Evolutionary conservation across 257 asterid species (phyloP).

Genomic region (Fraxinus americana): DNA sequence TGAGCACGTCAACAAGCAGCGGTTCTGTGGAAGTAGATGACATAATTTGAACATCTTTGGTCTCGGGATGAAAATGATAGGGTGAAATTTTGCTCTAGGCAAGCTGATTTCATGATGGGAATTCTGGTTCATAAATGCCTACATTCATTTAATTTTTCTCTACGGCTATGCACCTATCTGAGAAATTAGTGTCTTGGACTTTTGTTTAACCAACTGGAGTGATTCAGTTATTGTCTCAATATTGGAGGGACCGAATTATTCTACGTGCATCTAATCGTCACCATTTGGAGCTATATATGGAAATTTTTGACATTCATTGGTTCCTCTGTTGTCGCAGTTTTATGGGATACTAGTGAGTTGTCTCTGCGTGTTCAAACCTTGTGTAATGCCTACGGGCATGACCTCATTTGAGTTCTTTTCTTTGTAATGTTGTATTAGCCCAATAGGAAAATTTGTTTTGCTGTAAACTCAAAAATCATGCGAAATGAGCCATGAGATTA

Average conservation of each 20-base stretch:
- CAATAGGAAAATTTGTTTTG: background rate
- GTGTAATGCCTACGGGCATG: background rate
- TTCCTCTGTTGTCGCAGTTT: background rate
- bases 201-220: background rate
- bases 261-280: background rate
- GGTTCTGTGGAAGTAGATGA: conserved; percentile 40
- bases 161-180: background rate
- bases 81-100: conserved; percentile 22
- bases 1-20: conserved; percentile 39
- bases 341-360: background rate
- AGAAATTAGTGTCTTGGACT: background rate
- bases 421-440: background rate
- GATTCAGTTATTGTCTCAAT: background rate
- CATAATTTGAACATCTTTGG: conserved; percentile 15
- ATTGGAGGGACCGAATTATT: background rate
- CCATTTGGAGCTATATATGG: background rate
- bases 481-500: no score
- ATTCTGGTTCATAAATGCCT: background rate
- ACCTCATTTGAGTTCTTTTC: background rate
- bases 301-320: background rate
- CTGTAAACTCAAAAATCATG: background rate
- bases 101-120: background rate
- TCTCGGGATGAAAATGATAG: conserved; percentile 2
- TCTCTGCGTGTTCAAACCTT: background rate
- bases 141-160: background rate